Evolutionary conservation across 73 alveolate genomes (phyloP).

Genomic region (Stentor roeselii): DNA sequence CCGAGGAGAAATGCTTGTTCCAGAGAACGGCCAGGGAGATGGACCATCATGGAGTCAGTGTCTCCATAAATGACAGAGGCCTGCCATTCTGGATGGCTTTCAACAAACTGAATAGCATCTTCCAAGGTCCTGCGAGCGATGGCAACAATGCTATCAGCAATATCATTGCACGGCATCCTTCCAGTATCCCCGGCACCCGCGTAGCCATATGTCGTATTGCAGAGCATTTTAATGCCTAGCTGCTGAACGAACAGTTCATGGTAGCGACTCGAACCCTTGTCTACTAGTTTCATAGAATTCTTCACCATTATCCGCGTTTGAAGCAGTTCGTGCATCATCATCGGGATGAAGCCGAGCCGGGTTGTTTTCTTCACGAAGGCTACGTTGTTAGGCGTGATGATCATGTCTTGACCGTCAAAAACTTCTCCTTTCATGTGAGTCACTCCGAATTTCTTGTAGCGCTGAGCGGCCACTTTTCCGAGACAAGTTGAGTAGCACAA

Average conservation of each 20-base stretch:
- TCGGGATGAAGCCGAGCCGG: slow-evolving; percentile 90
- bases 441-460: slow-evolving; percentile 34
- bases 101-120: slow-evolving; percentile 65
- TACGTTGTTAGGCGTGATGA: slow-evolving; percentile 83
- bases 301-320: slow-evolving; percentile 94
- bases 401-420: slow-evolving; percentile 55
- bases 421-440: slow-evolving; percentile 30
- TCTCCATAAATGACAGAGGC: slow-evolving; percentile 98
- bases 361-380: slow-evolving; percentile 83
- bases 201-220: slow-evolving; percentile 97
- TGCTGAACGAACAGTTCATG: slow-evolving; percentile 83
- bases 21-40: slow-evolving; percentile 66
- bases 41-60: slow-evolving; percentile 96
- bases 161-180: slow-evolving; percentile 98
- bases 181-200: slow-evolving; percentile 99
- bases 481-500: slow-evolving; percentile 97
- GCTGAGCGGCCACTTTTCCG: slow-evolving; percentile 77
- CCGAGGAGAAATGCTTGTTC: slow-evolving; percentile 89
- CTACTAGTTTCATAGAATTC: slow-evolving; percentile 82
- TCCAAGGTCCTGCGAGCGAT: slow-evolving; percentile 87
- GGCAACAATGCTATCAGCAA: slow-evolving; percentile 96
- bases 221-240: slow-evolving; percentile 85
- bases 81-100: slow-evolving; percentile 40
- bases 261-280: slow-evolving; percentile 65
- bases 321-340: slow-evolving; percentile 84